These are phyloP conservation scores for Globisporangium polare DNA, from an alignment of 352 stramenopile species.

Conservation along the genomic window DNA sequence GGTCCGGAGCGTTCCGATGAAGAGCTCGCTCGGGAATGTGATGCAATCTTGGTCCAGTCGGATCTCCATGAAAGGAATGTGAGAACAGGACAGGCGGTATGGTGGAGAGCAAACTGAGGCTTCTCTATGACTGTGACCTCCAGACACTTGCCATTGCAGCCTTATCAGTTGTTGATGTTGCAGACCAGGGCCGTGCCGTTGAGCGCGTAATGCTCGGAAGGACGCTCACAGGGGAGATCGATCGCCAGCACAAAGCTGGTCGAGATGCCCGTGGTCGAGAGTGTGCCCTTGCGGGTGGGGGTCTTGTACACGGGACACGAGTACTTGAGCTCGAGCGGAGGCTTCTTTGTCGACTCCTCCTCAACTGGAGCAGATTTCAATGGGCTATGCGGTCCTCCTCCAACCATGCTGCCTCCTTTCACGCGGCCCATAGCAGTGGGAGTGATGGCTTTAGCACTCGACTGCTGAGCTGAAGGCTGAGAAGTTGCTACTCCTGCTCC, in stretches of 20 bases:
- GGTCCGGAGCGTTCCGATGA: neutral
- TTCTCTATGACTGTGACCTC: neutral
- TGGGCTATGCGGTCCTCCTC: neutral
- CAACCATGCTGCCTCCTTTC: neutral
- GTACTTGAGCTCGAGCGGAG: slow-evolving; percentile 37
- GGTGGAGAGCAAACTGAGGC: neutral
- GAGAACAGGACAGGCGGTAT: too few species aligned
- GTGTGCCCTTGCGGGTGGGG: slow-evolving; percentile 74
- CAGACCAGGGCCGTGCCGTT: slow-evolving; percentile 88
- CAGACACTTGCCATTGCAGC: neutral
- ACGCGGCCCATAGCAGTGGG: neutral
- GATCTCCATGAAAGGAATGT: too few species aligned
- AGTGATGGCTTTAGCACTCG: neutral
- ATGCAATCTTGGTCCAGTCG: too few species aligned
- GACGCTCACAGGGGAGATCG: slow-evolving; percentile 72
- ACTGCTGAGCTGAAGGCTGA: neutral
- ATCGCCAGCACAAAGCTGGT: slow-evolving; percentile 93
- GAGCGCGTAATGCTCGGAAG: slow-evolving; percentile 83
- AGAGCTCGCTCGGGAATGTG: neutral
- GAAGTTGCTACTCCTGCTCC: neutral
- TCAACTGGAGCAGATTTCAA: neutral
- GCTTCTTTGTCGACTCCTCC: neutral
- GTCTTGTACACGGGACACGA: slow-evolving; percentile 94
- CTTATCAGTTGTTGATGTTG: slow-evolving; percentile 28
- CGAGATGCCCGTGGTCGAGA: slow-evolving; percentile 91